Percentiles rank a stretch among this genome's conserved stretches.
Conservation (phyloP, 495 filamentous ascomycete species). For the Collariella sp. region DNA sequence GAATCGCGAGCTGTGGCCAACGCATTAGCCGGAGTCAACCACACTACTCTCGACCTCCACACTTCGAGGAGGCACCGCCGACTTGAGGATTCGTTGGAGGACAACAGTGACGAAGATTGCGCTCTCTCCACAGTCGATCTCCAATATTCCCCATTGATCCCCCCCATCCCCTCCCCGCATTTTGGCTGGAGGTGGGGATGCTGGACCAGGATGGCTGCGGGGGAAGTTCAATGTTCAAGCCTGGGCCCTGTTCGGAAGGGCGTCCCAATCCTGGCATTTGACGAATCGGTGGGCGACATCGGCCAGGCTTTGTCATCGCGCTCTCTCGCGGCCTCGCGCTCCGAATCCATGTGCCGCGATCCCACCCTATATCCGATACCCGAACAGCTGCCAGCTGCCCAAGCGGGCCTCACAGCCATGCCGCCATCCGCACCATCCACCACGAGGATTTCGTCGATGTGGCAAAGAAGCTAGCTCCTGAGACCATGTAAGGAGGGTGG, state of each 20-base stretch:
- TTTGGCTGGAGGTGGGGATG: too few species aligned
- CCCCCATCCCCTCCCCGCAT: too few species aligned
- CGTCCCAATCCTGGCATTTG: conserved; percentile 8
- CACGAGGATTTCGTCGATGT: not conserved
- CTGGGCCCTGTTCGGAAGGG: not conserved
- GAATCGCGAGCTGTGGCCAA: too few species aligned
- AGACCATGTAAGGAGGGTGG: not conserved
- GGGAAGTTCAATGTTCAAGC: not conserved
- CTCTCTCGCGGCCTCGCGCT: not conserved
- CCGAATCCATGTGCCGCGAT: conserved; percentile 11
- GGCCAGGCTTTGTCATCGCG: not conserved
- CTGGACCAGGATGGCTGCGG: conserved; percentile 11
- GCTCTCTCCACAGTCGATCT: too few species aligned
- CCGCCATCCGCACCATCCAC: not conserved
- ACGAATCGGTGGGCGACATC: conserved; percentile 8
- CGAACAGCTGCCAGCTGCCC: not conserved
- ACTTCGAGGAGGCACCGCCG: too few species aligned
- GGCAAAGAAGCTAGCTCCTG: not conserved
- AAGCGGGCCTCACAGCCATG: not conserved
- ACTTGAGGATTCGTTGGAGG: too few species aligned
- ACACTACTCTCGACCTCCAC: too few species aligned
- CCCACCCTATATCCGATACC: conserved; percentile 11
- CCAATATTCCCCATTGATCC: too few species aligned
- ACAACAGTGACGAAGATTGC: too few species aligned
- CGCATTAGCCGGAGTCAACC: too few species aligned